Conservation (phyloP, 2,329 filamentous ascomycete species). For the Sarocladium kiliense region DNA sequence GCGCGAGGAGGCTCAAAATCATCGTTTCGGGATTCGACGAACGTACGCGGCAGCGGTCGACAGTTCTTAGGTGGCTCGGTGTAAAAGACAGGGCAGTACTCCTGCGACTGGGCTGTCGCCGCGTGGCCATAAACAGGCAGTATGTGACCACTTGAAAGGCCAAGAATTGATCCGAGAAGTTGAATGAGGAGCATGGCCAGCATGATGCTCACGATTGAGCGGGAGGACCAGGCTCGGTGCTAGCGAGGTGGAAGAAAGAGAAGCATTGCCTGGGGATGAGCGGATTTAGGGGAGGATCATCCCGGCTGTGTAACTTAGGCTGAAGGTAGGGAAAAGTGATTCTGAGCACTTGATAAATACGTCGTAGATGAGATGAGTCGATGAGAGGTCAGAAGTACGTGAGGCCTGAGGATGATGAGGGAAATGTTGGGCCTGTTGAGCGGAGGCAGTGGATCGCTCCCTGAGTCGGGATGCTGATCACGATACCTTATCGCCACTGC, state of each 20-base stretch:
- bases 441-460: background rate
- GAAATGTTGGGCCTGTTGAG: background rate
- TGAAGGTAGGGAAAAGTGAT: background rate
- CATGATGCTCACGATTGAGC: background rate
- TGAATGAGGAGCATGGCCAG: conserved; percentile 7
- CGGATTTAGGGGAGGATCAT: background rate
- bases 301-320: background rate
- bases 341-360: background rate
- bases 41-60: conserved; percentile 6
- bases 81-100: conserved; percentile 11
- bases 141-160: background rate
- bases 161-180: background rate
- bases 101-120: background rate
- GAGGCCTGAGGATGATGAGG: background rate
- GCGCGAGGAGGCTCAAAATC: background rate
- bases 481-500: background rate
- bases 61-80: background rate
- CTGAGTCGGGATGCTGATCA: background rate
- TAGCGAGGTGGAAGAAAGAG: conserved; percentile 3
- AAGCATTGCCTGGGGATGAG: background rate
- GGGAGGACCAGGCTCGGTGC: background rate
- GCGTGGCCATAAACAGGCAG: background rate
- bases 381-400: background rate
- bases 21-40: background rate
- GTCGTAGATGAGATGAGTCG: background rate